A percentile compares a stretch with the other conserved stretches of the same genome.
phyloP scores from a whole-genome alignment of 202 grass and related monocot species.

The Bolboschoenoplectus hybrid region DNA sequence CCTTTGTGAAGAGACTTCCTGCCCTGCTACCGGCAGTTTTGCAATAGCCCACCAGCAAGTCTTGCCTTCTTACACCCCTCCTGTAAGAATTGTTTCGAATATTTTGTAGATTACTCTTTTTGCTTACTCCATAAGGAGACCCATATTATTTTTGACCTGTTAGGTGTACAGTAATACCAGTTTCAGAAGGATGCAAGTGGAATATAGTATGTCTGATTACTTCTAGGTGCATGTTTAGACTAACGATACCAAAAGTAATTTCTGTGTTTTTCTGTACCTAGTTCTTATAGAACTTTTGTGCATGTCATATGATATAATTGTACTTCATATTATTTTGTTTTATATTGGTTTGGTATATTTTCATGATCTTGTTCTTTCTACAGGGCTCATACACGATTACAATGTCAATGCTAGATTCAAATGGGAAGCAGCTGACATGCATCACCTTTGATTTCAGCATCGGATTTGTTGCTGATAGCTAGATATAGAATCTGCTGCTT shows the following conservation, averaged over 20 bases:
- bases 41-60: constrained; percentile 58
- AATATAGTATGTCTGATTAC: neutral
- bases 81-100: constrained; percentile 54
- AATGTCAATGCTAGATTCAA: constrained; percentile 62
- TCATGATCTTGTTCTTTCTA: constrained; percentile 17
- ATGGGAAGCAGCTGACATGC: constrained; percentile 60
- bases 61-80: constrained; percentile 63
- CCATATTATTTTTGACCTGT: neutral
- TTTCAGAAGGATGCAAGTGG: neutral
- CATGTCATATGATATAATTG: constrained; percentile 3
- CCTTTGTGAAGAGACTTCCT: constrained; percentile 74
- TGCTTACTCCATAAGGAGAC: neutral
- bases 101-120: neutral
- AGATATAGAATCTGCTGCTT: constrained; percentile 22
- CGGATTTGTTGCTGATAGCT: constrained; percentile 46
- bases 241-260: neutral
- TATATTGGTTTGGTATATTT: constrained; percentile 9
- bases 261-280: neutral
- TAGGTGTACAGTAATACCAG: neutral
- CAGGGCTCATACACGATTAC: constrained; percentile 76
- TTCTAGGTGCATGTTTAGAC: neutral
- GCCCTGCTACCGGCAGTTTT: constrained; percentile 62
- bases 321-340: neutral
- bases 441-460: constrained; percentile 83
- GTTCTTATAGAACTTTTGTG: neutral